Base-by-base conservation (phyloP, 495 filamentous ascomycete species). In the Xylaria longipes region DNA sequence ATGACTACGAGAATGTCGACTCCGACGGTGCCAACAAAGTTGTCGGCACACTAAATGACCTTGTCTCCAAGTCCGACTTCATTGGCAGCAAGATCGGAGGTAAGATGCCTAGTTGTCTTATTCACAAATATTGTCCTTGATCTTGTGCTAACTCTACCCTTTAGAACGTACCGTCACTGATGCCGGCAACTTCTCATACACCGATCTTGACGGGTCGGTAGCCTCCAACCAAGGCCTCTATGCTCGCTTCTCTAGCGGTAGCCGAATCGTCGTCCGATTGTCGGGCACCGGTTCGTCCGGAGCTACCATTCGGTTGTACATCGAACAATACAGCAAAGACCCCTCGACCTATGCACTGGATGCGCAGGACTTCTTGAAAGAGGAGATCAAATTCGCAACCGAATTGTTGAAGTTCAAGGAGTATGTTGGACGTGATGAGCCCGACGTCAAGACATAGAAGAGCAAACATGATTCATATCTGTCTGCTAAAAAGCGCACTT, bases 161-260 rank as follows among this genome's bases (percentile, higher is more conserved):
- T 20, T 64, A 88, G 87, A 86, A 67, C 91, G 92, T 78, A 97
- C 93, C 72, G 93, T 98, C 39, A 80, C 88, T 45, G 92, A 97
- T 73, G 95, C 94, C 20, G 96, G 94, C 71, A 94, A 99, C 86
- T 99, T 99, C 86, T 90, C 91, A 15, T 99, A 99, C 87, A 98
- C 92, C 3, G 96, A 99, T 81, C 89, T 98, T 27, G 96, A 99
- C 76, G 95, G 95, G 66, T 97, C 93, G 70, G 94, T 98, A 31
- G 90, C 93, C 80, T 92, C 95, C 78, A 97, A 97, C 87, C 96
- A 99, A 84, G 96, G 96, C 65, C 89, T 98, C 71, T 99, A 92
- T 77, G 92, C 93, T 82, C 93, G 94, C 83, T 98, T 98, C 84
- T 93, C 94, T 63, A 94, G 97, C 68, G 96, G 96, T 71, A 95